A percentile compares a stretch with the other conserved stretches of the same genome.
Evolutionary conservation across 805 yeast genomes (phyloP).

Genomic region (Middelhovenomyces tepae): DNA sequence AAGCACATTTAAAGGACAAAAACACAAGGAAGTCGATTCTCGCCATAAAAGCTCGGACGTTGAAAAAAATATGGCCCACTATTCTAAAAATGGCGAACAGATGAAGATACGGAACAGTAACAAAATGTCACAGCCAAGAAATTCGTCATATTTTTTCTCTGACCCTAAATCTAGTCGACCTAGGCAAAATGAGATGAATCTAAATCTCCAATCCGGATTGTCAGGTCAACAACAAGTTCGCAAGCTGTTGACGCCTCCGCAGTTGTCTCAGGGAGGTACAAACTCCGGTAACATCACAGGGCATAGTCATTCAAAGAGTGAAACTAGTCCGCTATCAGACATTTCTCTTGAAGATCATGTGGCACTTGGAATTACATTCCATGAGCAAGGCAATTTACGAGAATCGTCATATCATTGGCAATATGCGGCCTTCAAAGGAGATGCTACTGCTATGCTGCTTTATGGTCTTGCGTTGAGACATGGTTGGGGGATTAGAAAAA

Average conservation of each 20-base stretch:
- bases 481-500: constrained; percentile 60
- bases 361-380: constrained; percentile 28
- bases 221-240: constrained; percentile 1
- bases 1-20: no score
- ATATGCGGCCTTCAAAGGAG: constrained; percentile 53
- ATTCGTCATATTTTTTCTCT: no score
- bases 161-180: constrained; percentile 1
- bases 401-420: constrained; percentile 65
- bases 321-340: constrained; percentile 1
- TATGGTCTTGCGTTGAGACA: constrained; percentile 58
- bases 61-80: no score
- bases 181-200: no score
- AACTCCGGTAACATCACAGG: constrained; percentile 1
- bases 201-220: not conserved
- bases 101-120: no score
- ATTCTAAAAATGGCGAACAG: no score
- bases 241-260: constrained; percentile 5
- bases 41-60: no score
- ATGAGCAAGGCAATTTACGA: constrained; percentile 50
- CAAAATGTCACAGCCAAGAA: no score
- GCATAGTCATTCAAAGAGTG: constrained; percentile 1
- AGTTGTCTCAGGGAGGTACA: not conserved
- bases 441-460: constrained; percentile 56
- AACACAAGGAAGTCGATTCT: no score
- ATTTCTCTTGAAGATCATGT: constrained; percentile 20